Conservation (phyloP, 768 basidiomycete species). For the Lentinus brumalis region DNA sequence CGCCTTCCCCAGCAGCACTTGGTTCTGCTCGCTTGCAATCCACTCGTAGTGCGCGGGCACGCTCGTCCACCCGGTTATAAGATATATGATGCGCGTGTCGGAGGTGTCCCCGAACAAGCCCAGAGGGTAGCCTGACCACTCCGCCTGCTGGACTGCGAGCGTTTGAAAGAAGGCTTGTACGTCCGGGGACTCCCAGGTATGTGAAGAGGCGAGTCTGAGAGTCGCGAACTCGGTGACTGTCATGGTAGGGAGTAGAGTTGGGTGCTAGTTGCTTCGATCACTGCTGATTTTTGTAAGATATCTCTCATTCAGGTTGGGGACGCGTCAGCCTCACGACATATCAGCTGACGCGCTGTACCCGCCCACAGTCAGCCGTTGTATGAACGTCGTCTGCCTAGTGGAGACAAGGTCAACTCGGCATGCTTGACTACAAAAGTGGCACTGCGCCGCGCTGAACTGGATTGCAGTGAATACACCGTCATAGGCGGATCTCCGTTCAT, state of each 20-base stretch:
- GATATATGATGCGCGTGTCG: constrained; percentile 32
- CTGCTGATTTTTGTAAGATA: background rate
- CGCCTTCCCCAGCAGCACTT: constrained; percentile 37
- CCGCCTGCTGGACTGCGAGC: constrained; percentile 39
- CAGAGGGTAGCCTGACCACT: constrained; percentile 45
- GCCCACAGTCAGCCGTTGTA: background rate
- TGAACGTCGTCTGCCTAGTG: background rate
- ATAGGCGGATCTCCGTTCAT: too few relatives aligned
- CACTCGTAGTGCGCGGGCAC: constrained; percentile 44
- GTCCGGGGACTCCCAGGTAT: constrained; percentile 32
- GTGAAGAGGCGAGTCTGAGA: constrained; percentile 36
- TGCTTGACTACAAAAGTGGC: too few relatives aligned
- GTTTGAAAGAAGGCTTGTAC: constrained; percentile 34
- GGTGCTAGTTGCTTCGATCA: background rate
- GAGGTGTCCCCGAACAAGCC: constrained; percentile 38
- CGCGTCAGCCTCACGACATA: background rate
- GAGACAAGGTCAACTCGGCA: too few relatives aligned
- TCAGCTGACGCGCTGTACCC: background rate
- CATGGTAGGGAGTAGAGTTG: constrained; percentile 30
- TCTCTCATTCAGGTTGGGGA: background rate
- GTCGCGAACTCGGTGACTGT: constrained; percentile 47
- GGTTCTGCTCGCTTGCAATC: constrained; percentile 43
- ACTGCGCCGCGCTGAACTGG: too few relatives aligned
- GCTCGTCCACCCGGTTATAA: constrained; percentile 49
- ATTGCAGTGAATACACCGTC: too few relatives aligned